phyloP scores from a whole-genome alignment of 129 eudicot species.

The Glebionis coronaria region DNA sequence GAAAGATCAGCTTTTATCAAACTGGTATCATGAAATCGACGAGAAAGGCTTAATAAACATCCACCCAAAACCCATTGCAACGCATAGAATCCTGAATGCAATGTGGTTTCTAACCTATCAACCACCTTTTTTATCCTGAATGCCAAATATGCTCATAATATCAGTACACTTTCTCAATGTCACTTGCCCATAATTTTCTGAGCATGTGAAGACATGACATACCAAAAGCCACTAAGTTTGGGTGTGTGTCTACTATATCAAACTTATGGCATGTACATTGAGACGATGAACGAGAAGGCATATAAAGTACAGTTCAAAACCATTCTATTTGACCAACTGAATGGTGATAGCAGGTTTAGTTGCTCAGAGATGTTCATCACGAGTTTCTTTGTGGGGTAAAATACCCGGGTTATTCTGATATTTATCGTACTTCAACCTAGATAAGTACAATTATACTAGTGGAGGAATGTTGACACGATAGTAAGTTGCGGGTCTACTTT shows the following conservation, averaged over 20 bases:
- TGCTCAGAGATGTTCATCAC: background rate
- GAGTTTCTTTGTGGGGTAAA: background rate
- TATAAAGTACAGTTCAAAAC: background rate
- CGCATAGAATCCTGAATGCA: background rate
- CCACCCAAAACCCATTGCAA: background rate
- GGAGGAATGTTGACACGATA: background rate
- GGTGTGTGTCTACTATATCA: background rate
- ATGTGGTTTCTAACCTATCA: slow-evolving; percentile 7
- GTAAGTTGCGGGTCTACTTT: background rate
- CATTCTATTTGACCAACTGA: background rate
- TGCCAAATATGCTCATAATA: too few species aligned
- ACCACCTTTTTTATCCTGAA: background rate
- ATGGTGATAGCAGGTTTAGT: background rate
- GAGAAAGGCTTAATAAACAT: background rate
- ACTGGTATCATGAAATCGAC: too few species aligned
- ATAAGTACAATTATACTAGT: background rate
- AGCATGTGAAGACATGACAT: background rate
- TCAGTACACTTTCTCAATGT: too few species aligned
- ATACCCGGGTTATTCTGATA: background rate
- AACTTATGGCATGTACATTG: background rate
- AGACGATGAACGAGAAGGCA: slow-evolving; percentile 6
- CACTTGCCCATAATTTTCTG: background rate
- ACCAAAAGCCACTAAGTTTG: background rate
- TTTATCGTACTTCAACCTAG: background rate
- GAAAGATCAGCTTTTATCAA: too few species aligned